Base-by-base conservation (phyloP, 495 filamentous ascomycete genomes). In the Hypoxylon crocopeplum region DNA sequence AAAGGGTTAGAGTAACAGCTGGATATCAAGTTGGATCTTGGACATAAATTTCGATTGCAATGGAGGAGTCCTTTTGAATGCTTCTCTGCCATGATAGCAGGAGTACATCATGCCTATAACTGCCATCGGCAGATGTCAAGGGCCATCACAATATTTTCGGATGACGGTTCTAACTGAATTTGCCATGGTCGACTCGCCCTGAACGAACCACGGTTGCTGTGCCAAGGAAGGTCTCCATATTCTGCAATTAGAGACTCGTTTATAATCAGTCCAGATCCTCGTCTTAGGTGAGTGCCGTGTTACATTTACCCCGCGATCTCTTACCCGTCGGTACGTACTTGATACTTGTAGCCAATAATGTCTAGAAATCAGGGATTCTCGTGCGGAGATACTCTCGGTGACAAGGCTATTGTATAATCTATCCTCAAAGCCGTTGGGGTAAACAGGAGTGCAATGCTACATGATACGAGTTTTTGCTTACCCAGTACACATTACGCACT, bases 261-360 rank as follows among this genome's bases (percentile, higher is more conserved):
- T 45, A 37, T 37, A 37, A 10, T 7, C 24, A 36, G 40, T 45
- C 21, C 25, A 54, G 20, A 4, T 38, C 7, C 30, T 56, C 37
- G 16, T 38, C 13, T 16, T 44, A 15, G 32, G 24, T n/a, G 22
- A 55, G 21, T 47, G 24, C 52, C 40, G 27, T 13, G 51, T 56
- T 51, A 24, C 51, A 56, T 56, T 38, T 56, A 56, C 59, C 59
- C 59, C 59, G 59, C 58, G 58, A 37, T 49, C 24, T 17, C 12
- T 29, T 30, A n/a, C 21, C 15, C 17, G 22, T 10, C 21, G 17
- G 19, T 45, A 25, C 37, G 24, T 38, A 46, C 22, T 46, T 55
- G 38, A n/a, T 22, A 10, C 25, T 19, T 13, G 19, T 40, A n/a
- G 19, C 48, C 27, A 60, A 54, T 49, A n/a, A 37, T 39, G 1